Evolutionary conservation across 345 rosid species (phyloP), one percentile per base, ranked within the genome.

Genomic region (Gossypium thurberi): DNA sequence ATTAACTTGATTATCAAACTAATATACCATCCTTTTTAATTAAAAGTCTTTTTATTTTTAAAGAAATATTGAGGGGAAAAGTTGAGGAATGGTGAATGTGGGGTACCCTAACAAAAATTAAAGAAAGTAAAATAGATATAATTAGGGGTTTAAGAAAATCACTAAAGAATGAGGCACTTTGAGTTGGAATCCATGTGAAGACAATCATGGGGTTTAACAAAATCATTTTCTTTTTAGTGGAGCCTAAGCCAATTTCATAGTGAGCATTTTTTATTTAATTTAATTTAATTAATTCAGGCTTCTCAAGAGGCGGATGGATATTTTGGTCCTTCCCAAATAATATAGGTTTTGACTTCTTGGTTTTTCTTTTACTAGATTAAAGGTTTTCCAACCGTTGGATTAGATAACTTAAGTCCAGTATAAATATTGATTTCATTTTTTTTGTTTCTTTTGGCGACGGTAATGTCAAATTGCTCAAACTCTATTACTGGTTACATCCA

Each of bases 131-230:
- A 46, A 46, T 33, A 33, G 50, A 50, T 14, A 15, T 50, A 50
- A 50, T 50, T 50, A 50, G 18, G 2, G 8, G 8, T 13, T 60
- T 72, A 17, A 2, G 51, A 47, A 37, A 46, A 65, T 60, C 14
- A 66, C 17, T 65, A 73, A 76, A 78, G 9, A 52, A 70, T 15
- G 71, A 57, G 47, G 28, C 70, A 74, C 10, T 33, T 70, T 64
- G 76, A 65, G 73, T 73, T 81, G 85, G 89, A 75, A 78, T 77
- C 81, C 85, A 84, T 80, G 87, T 79, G 87, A 79, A 46, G 81
- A 82, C 83, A 86, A 82, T 82, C 78, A 82, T 82, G 12, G 77
- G 68, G 72, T 1, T 61, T 33, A 10, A 48, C 33, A 62, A 60
- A 69, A 52, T 52, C 1, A 3, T 37, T 77, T 18, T 43, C 43